Conservation (phyloP, 1,139 yeast species). For the Geotrichum europaeum region DNA sequence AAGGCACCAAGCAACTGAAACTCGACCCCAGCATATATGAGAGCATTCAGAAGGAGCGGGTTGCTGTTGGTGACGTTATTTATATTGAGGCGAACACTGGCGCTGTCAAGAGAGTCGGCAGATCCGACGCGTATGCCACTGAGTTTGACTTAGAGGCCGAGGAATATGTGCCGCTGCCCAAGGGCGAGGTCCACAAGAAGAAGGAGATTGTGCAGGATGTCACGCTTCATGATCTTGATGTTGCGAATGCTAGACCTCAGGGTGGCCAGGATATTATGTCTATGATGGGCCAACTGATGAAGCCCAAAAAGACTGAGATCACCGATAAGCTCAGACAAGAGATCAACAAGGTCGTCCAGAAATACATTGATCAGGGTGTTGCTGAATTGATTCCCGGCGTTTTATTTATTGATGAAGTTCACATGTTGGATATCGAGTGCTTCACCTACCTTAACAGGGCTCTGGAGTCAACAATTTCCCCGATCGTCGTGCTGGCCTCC, state of each 20-base stretch:
- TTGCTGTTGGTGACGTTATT: slow-evolving; percentile 91
- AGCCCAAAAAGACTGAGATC: slow-evolving; percentile 96
- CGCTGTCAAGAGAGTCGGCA: slow-evolving; percentile 93
- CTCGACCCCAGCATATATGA: slow-evolving; percentile 95
- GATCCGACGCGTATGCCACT: slow-evolving; percentile 97
- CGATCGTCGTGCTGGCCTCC: slow-evolving; percentile 90
- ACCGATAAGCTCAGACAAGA: slow-evolving; percentile 91
- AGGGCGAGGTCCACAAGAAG: slow-evolving; percentile 98
- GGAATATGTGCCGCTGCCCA: slow-evolving; percentile 96
- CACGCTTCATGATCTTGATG: slow-evolving; percentile 90
- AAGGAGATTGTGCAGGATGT: slow-evolving; percentile 98
- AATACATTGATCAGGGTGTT: slow-evolving; percentile 94
- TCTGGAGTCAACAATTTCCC: slow-evolving; percentile 84
- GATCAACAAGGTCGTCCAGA: slow-evolving; percentile 92
- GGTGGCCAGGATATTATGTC: slow-evolving; percentile 98
- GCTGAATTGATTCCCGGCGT: slow-evolving; percentile 99
- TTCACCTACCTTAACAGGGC: slow-evolving; percentile 94
- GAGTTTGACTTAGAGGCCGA: slow-evolving; percentile 98
- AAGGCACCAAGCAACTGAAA: slow-evolving; percentile 88
- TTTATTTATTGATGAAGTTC: slow-evolving; percentile 92
- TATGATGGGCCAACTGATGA: slow-evolving; percentile 97
- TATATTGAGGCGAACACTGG: slow-evolving; percentile 98
- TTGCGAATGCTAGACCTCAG: slow-evolving; percentile 95
- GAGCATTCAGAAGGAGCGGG: slow-evolving; percentile 91
- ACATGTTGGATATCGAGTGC: slow-evolving; percentile 94